Percentiles rank a stretch among this genome's conserved stretches.
Evolutionary conservation across 2,329 filamentous ascomycete genomes (phyloP).

Genomic region (Trichoderma asperellum): DNA sequence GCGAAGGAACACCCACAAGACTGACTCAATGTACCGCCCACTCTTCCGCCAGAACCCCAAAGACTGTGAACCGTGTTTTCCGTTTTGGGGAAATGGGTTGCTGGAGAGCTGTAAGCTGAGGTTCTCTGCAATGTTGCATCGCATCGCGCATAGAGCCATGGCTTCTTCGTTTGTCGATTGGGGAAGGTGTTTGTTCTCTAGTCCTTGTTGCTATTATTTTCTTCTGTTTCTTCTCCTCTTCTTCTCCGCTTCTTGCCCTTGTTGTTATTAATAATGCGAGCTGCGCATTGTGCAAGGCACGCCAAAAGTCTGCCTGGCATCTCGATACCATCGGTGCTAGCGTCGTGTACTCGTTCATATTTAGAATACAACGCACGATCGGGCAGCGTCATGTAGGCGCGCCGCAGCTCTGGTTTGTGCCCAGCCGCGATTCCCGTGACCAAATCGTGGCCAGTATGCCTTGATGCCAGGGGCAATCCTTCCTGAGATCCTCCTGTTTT

Average conservation of each 20-base stretch:
- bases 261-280: slow-evolving; percentile 19
- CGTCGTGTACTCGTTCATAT: slow-evolving; percentile 6
- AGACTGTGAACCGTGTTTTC: neutral
- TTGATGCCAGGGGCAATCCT: slow-evolving; percentile 28
- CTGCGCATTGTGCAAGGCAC: slow-evolving; percentile 2
- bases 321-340: neutral
- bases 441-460: slow-evolving; percentile 19
- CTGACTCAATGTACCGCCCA: neutral
- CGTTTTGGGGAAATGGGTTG: neutral
- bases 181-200: neutral
- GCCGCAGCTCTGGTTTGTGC: slow-evolving; percentile 4
- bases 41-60: neutral
- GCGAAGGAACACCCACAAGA: slow-evolving; percentile 5
- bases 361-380: slow-evolving; percentile 16
- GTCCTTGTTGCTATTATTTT: too few species aligned
- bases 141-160: neutral
- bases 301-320: slow-evolving; percentile 21
- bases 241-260: neutral
- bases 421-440: slow-evolving; percentile 23
- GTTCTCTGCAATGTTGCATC: neutral
- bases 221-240: neutral
- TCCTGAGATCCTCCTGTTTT: slow-evolving; percentile 23
- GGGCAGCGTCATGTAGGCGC: slow-evolving; percentile 22
- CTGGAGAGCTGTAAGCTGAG: slow-evolving; percentile 2
- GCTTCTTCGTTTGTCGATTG: neutral